Base-by-base conservation (phyloP, 345 rosid genomes). In the Dimocarpus longan region DNA sequence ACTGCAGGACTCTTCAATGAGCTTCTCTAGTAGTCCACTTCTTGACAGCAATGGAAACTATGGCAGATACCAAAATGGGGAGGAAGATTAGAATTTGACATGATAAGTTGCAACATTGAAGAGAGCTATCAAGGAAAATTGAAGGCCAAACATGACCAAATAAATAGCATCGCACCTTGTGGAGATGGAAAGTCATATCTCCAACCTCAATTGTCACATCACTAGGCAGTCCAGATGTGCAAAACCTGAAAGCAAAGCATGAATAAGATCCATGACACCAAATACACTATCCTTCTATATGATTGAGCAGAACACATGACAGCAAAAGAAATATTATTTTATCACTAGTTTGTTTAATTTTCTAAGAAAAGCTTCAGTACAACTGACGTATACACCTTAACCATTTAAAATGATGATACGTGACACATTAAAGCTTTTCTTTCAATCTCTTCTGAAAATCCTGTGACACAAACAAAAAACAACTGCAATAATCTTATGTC, bases 31-130 rank as follows among this genome's bases (percentile, higher is more conserved):
- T 16, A 90, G 71, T 32, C 89, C 89, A 83, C 97, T 91, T 83
- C 87, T 86, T 9, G 97, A 91, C 54, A 93, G 90, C 82, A 93
- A 79, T 9, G 97, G 97, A 68, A 91, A 93, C 97, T 93, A 76
- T 40, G 75, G 66, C 19, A 80, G 2, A 43, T 32, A 43, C 15
- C 32, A 56, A 66, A 75, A 7, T 5, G 4, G 32, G 15, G 21
- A 26, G 56, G 32, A 76, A 64, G 2, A 10, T 18, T 42, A 73
- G 24, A 43, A 54, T 26, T 68, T 16, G 59, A 13, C 56, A 19
- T 19, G 18, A 24, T 26, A 24, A 70, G 19, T 24, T 69, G 18
- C 16, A 13, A 46, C 2, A 70, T 4, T 6, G 22, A 66, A 39
- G 21, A 37, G 37, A 37, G 22, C 40, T 9, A 52, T 48, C 37